A percentile compares a stretch with the other conserved stretches of the same genome.
These are phyloP conservation scores for Porogramme epimiltina DNA, from an alignment of 1,284 basidiomycete genomes.

Conservation along the genomic window DNA sequence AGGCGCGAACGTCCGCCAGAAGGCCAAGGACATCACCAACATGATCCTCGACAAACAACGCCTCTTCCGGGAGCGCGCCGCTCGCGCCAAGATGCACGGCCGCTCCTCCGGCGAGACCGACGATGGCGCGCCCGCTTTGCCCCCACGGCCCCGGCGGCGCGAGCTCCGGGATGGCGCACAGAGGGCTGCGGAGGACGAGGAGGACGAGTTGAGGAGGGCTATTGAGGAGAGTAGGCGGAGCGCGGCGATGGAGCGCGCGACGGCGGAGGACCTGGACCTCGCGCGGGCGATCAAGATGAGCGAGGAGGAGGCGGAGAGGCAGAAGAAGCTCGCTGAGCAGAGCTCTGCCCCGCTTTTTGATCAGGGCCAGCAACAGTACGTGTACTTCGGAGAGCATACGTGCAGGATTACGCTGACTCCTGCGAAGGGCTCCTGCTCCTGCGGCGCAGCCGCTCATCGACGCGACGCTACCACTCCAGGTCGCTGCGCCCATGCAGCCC, in stretches of 20 bases:
- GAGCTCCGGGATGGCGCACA: slow-evolving; percentile 2
- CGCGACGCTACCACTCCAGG: slow-evolving; percentile 33
- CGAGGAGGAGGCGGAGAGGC: slow-evolving; percentile 79
- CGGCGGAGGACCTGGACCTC: slow-evolving; percentile 76
- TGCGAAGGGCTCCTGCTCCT: neutral
- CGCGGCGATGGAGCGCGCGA: slow-evolving; percentile 67
- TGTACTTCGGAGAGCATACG: slow-evolving; percentile 8
- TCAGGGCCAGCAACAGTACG: slow-evolving; percentile 71
- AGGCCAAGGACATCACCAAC: slow-evolving; percentile 97
- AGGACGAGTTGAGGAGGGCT: slow-evolving; percentile 66
- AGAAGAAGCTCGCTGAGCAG: slow-evolving; percentile 68
- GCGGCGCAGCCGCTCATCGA: slow-evolving; percentile 25
- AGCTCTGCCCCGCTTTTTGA: slow-evolving; percentile 81
- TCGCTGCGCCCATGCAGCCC: slow-evolving; percentile 53
- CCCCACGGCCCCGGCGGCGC: neutral
- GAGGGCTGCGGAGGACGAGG: neutral
- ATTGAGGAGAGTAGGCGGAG: slow-evolving; percentile 82
- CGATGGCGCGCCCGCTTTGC: neutral
- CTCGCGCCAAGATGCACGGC: slow-evolving; percentile 87
- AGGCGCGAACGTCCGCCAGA: slow-evolving; percentile 95
- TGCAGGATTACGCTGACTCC: neutral
- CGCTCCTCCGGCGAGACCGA: slow-evolving; percentile 44
- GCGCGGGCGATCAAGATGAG: slow-evolving; percentile 78
- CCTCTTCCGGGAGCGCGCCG: slow-evolving; percentile 79
- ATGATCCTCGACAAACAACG: slow-evolving; percentile 84